A percentile compares a stretch with the other conserved stretches of the same genome.
Conservation (phyloP, 495 filamentous ascomycete genomes). For the Alectoria sarmentosa region DNA sequence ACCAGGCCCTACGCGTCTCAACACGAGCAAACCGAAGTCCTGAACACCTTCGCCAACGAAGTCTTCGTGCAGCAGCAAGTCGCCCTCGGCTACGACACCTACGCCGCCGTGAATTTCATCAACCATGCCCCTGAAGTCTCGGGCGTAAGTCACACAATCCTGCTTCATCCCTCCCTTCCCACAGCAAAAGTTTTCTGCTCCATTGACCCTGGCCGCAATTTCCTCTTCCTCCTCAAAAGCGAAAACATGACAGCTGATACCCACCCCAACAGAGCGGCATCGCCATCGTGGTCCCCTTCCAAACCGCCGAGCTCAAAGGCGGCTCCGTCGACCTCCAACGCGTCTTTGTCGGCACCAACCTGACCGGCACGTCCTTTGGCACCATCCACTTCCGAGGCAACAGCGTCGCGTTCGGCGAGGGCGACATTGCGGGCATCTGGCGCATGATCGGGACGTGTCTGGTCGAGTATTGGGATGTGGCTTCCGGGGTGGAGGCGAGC, state of each 20-base stretch:
- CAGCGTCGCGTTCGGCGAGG: slow-evolving; percentile 3
- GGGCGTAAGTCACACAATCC: background rate
- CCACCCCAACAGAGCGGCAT: background rate
- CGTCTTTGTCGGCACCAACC: slow-evolving; percentile 7
- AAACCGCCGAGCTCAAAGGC: slow-evolving; percentile 7
- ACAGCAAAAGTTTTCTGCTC: background rate
- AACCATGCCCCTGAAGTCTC: slow-evolving; percentile 7
- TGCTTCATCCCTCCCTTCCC: background rate
- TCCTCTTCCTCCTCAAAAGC: background rate
- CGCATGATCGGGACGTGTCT: slow-evolving; percentile 8
- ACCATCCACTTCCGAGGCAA: slow-evolving; percentile 7
- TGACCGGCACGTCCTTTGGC: slow-evolving; percentile 1
- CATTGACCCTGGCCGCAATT: background rate
- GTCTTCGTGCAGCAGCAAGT: slow-evolving; percentile 6
- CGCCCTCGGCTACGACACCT: slow-evolving; percentile 5
- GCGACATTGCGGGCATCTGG: slow-evolving; percentile 5
- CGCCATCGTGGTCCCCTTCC: slow-evolving; percentile 6
- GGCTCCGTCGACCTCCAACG: slow-evolving; percentile 2
- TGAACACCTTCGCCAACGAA: slow-evolving; percentile 7
- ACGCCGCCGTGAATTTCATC: slow-evolving; percentile 9
- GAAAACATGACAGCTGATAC: background rate
- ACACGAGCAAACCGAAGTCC: slow-evolving; percentile 3
- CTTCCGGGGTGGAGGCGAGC: background rate
- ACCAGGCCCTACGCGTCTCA: slow-evolving; percentile 7
- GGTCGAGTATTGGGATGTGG: slow-evolving; percentile 3